Percentiles rank a stretch among this genome's conserved stretches.
These are phyloP conservation scores for Fraxinus nigra DNA, from an alignment of 305 asterid genomes.

Conservation along the genomic window DNA sequence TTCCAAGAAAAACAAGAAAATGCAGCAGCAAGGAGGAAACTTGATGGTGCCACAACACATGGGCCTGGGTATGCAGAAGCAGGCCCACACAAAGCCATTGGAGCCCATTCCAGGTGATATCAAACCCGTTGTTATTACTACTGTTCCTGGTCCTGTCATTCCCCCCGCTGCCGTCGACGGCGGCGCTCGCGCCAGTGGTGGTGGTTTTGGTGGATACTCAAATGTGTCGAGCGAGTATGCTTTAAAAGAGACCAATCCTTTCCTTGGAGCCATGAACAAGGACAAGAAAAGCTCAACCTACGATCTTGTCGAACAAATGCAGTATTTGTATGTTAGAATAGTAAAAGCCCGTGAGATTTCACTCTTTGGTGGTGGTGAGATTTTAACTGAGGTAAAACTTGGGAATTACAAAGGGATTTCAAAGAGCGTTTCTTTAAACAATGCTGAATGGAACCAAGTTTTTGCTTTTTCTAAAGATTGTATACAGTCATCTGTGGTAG, in stretches of 20 bases:
- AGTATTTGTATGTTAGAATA: constrained; percentile 63
- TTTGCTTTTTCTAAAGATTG: constrained; percentile 80
- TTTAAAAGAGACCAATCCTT: constrained; percentile 75
- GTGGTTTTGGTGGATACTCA: constrained; percentile 36
- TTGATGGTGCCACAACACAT: constrained; percentile 43
- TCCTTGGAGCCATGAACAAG: constrained; percentile 63
- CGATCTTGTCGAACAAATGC: constrained; percentile 87
- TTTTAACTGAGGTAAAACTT: constrained; percentile 80
- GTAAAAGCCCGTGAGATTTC: constrained; percentile 63
- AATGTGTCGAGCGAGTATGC: constrained; percentile 44
- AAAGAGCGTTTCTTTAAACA: constrained; percentile 46
- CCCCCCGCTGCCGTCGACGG: constrained; percentile 31
- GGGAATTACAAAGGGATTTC: constrained; percentile 80
- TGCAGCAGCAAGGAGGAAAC: constrained; percentile 51
- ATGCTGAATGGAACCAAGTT: constrained; percentile 74
- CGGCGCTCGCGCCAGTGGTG: constrained; percentile 27
- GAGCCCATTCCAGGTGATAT: constrained; percentile 55
- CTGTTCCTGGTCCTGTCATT: constrained; percentile 45
- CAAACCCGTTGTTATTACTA: constrained; percentile 65
- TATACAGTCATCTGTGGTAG: constrained; percentile 71
- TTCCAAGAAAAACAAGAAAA: constrained; percentile 59
- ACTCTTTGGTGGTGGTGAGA: constrained; percentile 53
- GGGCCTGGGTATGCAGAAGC: constrained; percentile 39
- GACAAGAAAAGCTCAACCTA: constrained; percentile 68
- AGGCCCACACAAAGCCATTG: constrained; percentile 43